Conservation (phyloP, 768 basidiomycete genomes). For the Suillus plorans region DNA sequence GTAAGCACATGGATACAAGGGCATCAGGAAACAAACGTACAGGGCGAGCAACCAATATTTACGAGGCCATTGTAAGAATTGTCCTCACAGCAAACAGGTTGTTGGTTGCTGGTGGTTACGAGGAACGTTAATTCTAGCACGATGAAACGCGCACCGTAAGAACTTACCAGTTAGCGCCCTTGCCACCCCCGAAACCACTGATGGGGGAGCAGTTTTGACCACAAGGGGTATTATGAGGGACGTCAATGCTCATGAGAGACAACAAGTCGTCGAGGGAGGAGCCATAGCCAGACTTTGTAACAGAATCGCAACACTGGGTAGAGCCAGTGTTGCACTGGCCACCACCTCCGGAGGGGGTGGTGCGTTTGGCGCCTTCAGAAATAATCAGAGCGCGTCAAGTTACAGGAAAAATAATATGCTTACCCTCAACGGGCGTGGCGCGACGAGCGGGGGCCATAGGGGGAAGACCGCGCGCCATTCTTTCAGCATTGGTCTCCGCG, state of each 20-base stretch:
- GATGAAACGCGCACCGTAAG: neutral
- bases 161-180: slow-evolving; percentile 19
- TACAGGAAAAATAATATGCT: slow-evolving; percentile 10
- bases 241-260: neutral
- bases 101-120: slow-evolving; percentile 23
- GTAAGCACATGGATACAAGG: neutral
- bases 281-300: neutral
- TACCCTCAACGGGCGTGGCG: slow-evolving; percentile 34
- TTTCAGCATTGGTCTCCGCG: slow-evolving; percentile 52
- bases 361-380: slow-evolving; percentile 35
- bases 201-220: slow-evolving; percentile 37
- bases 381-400: neutral
- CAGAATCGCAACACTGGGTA: slow-evolving; percentile 19
- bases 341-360: slow-evolving; percentile 33
- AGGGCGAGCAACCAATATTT: slow-evolving; percentile 38
- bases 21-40: slow-evolving; percentile 20
- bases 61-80: slow-evolving; percentile 36
- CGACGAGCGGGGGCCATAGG: slow-evolving; percentile 44
- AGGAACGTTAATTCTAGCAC: neutral
- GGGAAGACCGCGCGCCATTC: slow-evolving; percentile 52
- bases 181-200: slow-evolving; percentile 23
- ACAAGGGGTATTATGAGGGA: neutral
- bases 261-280: neutral
- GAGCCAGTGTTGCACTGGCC: slow-evolving; percentile 19
- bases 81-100: slow-evolving; percentile 42